Conservation (phyloP, 371 early-diverging fungal genomes). For the Polyrhizophydium stewartii region DNA sequence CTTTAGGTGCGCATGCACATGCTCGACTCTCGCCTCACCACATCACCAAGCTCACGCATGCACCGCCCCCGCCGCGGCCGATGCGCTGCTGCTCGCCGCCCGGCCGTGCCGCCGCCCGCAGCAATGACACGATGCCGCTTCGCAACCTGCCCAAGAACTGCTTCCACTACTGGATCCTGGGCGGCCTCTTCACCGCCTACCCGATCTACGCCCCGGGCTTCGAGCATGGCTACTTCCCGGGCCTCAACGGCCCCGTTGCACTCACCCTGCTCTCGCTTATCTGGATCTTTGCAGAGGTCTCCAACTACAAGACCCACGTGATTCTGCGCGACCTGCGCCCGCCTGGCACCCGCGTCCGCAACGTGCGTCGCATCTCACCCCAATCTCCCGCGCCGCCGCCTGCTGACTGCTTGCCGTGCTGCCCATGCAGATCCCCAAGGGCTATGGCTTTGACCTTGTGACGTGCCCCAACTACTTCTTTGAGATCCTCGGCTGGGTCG, state of each 20-base stretch:
- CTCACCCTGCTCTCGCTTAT: slow-evolving; percentile 58
- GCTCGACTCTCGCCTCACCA: too few species aligned
- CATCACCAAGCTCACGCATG: too few species aligned
- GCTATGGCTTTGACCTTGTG: slow-evolving; percentile 89
- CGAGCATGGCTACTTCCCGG: slow-evolving; percentile 12
- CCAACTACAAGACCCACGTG: slow-evolving; percentile 80
- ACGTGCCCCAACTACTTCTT: slow-evolving; percentile 91
- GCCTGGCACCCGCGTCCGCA: slow-evolving; percentile 80
- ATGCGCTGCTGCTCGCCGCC: too few species aligned
- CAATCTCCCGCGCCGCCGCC: too few species aligned
- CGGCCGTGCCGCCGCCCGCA: background rate
- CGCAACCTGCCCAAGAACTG: slow-evolving; percentile 92
- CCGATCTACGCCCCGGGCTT: slow-evolving; percentile 45
- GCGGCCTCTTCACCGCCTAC: slow-evolving; percentile 82
- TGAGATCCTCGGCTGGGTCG: slow-evolving; percentile 83
- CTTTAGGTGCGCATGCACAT: slow-evolving; percentile 54
- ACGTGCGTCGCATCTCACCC: slow-evolving; percentile 20
- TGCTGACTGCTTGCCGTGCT: too few species aligned
- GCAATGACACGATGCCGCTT: slow-evolving; percentile 90
- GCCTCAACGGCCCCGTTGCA: slow-evolving; percentile 39
- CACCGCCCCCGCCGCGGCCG: too few species aligned
- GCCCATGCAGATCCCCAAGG: slow-evolving; percentile 67
- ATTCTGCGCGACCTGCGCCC: slow-evolving; percentile 91
- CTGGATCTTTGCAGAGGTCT: slow-evolving; percentile 67
- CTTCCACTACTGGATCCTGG: slow-evolving; percentile 89